phyloP scores from a whole-genome alignment of 2,329 filamentous ascomycete species.

The Cryphonectria carpinicola region DNA sequence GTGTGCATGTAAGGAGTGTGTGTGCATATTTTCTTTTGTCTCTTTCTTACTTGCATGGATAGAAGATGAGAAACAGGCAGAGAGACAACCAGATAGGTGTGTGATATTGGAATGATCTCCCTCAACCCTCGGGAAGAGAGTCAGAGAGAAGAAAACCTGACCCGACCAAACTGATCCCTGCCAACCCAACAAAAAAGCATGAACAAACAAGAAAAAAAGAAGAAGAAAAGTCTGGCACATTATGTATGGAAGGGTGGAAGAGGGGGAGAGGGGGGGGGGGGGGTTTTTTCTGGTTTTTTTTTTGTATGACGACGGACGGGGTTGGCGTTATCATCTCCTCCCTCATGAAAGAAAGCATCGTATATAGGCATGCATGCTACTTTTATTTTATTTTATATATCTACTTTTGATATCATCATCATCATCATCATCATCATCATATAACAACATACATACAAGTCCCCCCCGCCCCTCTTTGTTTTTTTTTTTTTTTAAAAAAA shows the following conservation, averaged over 20 bases:
- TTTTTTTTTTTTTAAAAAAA: no score
- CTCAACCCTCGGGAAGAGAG: not conserved
- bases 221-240: not conserved
- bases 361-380: no score
- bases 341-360: no score
- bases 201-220: not conserved
- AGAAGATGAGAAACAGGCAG: not conserved
- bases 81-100: not conserved
- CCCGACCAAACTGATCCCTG: not conserved
- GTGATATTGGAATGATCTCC: not conserved
- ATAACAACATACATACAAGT: no score
- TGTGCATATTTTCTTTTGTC: not conserved
- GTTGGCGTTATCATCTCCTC: not conserved
- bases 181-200: not conserved
- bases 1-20: no score
- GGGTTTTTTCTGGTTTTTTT: not conserved
- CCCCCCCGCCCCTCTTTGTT: no score
- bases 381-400: no score
- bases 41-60: not conserved
- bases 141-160: not conserved
- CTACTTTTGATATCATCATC: no score
- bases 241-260: not conserved
- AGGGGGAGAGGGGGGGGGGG: no score
- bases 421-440: no score
- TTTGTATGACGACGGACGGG: not conserved